Evolutionary conservation across 1,284 basidiomycete genomes (phyloP).

Genomic region (Cryptococcus sp.): DNA sequence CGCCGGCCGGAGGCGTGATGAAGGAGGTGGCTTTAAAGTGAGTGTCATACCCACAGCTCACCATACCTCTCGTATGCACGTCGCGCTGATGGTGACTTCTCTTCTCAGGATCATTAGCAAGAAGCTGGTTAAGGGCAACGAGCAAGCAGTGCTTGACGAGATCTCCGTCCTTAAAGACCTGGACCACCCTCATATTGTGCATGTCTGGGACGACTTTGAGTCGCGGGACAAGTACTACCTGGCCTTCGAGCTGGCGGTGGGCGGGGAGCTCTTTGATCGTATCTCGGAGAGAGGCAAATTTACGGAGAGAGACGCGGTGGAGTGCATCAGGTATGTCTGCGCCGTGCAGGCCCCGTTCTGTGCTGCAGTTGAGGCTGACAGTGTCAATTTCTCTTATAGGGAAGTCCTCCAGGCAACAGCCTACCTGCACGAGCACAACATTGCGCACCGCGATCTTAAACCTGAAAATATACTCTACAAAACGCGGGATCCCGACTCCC

Average conservation of each 20-base stretch:
- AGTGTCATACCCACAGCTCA: conserved; percentile 6
- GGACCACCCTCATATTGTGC: conserved; percentile 81
- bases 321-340: conserved; percentile 60
- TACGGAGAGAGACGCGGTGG: conserved; percentile 79
- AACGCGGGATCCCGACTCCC: conserved; percentile 65
- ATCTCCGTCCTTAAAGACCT: conserved; percentile 84
- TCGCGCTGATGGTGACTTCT: not conserved
- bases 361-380: not conserved
- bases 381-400: conserved; percentile 13
- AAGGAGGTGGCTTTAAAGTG: conserved; percentile 71
- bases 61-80: not conserved
- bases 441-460: conserved; percentile 91
- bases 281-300: conserved; percentile 80
- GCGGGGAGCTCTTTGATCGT: conserved; percentile 84
- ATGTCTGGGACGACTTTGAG: conserved; percentile 65
- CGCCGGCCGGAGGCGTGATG: conserved; percentile 48
- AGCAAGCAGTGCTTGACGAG: conserved; percentile 78
- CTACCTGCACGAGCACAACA: conserved; percentile 79
- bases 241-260: conserved; percentile 82
- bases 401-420: conserved; percentile 69
- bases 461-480: conserved; percentile 94
- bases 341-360: not conserved
- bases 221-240: conserved; percentile 82
- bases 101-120: conserved; percentile 73
- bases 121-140: conserved; percentile 86